Evolutionary conservation across 495 filamentous ascomycete genomes (phyloP).

Genomic region (Pyrenopolyporus hunteri): DNA sequence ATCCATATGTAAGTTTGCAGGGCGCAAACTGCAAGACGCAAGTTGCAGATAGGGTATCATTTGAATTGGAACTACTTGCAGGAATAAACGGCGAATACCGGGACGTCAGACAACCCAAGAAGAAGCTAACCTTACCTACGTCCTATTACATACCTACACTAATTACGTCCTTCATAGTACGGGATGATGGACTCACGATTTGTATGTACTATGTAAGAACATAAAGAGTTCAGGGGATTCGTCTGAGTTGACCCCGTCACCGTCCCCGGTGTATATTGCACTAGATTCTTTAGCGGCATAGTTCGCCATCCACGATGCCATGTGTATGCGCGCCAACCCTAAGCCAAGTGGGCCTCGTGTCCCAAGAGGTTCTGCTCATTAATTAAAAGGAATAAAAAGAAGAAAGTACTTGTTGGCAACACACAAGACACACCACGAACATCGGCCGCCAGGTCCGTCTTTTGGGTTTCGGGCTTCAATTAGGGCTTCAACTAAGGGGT

Average conservation of each 20-base stretch:
- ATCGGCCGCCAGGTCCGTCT: too few species aligned
- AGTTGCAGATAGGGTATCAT: constrained; percentile 20
- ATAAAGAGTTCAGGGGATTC: constrained; percentile 25
- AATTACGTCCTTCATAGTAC: too few species aligned
- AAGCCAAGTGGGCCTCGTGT: constrained; percentile 27
- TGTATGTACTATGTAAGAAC: too few species aligned
- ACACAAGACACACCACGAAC: too few species aligned
- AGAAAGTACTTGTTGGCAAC: too few species aligned
- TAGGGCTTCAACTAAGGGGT: constrained; percentile 21
- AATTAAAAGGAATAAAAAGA: too few species aligned
- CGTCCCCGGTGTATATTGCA: constrained; percentile 19
- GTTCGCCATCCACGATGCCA: constrained; percentile 19
- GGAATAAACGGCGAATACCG: constrained; percentile 25
- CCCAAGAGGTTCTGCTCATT: constrained; percentile 34
- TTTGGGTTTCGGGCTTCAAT: not conserved
- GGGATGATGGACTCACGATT: too few species aligned
- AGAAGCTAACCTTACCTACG: constrained; percentile 16
- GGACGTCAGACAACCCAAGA: constrained; percentile 7
- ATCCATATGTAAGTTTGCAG: constrained; percentile 15
- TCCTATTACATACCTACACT: too few species aligned
- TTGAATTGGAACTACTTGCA: constrained; percentile 12
- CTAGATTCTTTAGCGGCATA: constrained; percentile 11
- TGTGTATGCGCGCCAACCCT: constrained; percentile 26
- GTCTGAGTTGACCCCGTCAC: constrained; percentile 30
- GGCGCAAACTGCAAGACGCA: constrained; percentile 20